Evolutionary conservation across 176 grass and related monocot species (phyloP), one percentile per base, ranked within the genome.

Genomic region (Cenchrus americanus): DNA sequence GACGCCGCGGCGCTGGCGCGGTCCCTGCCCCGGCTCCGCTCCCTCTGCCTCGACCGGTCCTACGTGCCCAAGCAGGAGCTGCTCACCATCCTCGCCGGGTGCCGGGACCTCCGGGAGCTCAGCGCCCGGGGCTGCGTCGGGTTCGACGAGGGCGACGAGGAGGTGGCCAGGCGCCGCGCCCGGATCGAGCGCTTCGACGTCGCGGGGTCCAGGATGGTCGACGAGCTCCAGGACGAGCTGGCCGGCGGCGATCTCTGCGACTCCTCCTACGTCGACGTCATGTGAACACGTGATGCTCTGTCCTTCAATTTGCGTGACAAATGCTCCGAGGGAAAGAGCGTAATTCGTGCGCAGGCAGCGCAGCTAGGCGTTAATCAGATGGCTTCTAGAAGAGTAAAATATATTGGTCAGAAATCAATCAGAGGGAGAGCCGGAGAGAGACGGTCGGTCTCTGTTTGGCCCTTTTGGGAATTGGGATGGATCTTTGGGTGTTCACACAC

Each of bases 71-170:
- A 44, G 75, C 76, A 80, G 2, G 80, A 85, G 60, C 47, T 96
- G 41, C 59, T 91, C 22, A 54, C 70, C 27, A 80, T 93, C 22
- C 55, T 93, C 72, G 80, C 52, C 57, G 88, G 84, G 21, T 96
- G 91, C 86, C 14, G 5, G 57, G 66, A 13, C 2, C 76, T 96
- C 41, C 14, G 49, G 61, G 85, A 85, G 32, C 61, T 96, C 83
- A 84, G 59, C 75, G 94, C 85, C 54, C 90, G 60, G 62, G 8
- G 81, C 32, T 96, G 94, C 58, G 88, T 96, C 5, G 94, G 94
- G 13, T 96, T 96, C 74, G 80, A 89, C 69, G 72, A 85, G 0
- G 50, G 50, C 0, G 83, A 91, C 55, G 91, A 89, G 5, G 88
- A 92, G 81, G 62, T 89, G 73, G 9, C 40, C 59, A 50, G 24